Base-by-base conservation (phyloP, 1,139 yeast species). In the Yamadazyma conglobata region DNA sequence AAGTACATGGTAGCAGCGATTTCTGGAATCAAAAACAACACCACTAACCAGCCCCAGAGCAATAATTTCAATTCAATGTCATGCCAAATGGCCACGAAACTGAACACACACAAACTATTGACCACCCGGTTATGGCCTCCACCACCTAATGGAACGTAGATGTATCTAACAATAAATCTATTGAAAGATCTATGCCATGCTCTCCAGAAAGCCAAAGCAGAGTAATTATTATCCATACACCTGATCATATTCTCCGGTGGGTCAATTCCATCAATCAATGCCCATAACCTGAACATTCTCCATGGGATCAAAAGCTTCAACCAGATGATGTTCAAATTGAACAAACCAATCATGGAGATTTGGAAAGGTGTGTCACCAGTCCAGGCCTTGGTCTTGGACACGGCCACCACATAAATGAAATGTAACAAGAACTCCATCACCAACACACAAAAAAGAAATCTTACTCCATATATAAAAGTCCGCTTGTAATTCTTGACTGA, bases 231-330 rank as follows among this genome's bases (percentile, higher is more conserved):
- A 54, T 87, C 85, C 77, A 93, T 87, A 52, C 98, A 89, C 35
- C 99, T 69, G 35, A 93, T 79, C 98, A 93, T 93, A 50, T 93
- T 93, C 53, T 93, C 99, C 2, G 98, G 97, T 0, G 97, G 87
- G 51, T 91, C 98, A 33, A 91, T 86, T 1, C 87, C 87, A 57
- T 93, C 98, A 11, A 86, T 49, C 40, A 93, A 62, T 6, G 93
- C 75, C 98, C 99, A 93, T 46, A 91, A 66, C 41, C 99, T 67
- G 61, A 93, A 93, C 32, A 91, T 61, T 50, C 99, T 72, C 99
- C 99, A 93, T 2, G 98, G 98, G 33, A 93, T 81, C 38, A 93
- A 68, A 23, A 93, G 69, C 57, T 91, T 83, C 42, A 91, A 70
- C 97, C 98, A 93, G 33, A 91, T 86, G 30, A 91, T 76, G 48